Evolutionary conservation across 2,329 filamentous ascomycete species (phyloP), one percentile per base, ranked within the genome.

Genomic region (Furcasterigmium sp.): DNA sequence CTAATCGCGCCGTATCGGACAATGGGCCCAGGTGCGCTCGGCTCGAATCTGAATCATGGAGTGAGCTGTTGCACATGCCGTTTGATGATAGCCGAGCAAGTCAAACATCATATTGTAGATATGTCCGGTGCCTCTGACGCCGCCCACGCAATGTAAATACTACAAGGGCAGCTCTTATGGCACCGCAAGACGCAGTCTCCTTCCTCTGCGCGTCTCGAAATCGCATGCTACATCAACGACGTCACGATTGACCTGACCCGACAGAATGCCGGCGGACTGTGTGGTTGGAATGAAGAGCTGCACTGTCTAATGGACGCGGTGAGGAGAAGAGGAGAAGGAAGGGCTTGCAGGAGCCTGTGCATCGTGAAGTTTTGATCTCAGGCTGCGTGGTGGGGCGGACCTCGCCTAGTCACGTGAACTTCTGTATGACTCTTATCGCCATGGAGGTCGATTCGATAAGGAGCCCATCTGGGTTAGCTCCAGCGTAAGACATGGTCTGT

Each of bases 221-320:
- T 68, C 69, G 70, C 67, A 62, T 58, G 57, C 61, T 63, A 67
- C 73, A 82, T 73, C 77, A 81, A 83, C 56, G 63, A 65, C 60
- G 53, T 68, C 69, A 73, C 73, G 63, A 57, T 66, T 67, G 67
- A 67, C 32, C 32, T 70, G 61, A 52, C 58, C 73, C 70, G 70
- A 74, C 85, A 90, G 80, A 87, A 91, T 76, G 85, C 70, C 74
- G 71, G 65, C n/a, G 44, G 60, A 68, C 72, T 64, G 65, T 64
- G 71, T 72, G 72, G 68, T 64, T 64, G 70, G 67, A 65, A 71
- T 76, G 75, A 81, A 83, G 83, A 75, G 75, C 78, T 85, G 86
- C 80, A 91, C 87, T 91, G 87, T 91, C 87, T 91, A 72, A 72
- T 77, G 82, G 84, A 76, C 78, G 85, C 84, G 83, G 85, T 80